Evolutionary conservation across 2,329 filamentous ascomycete genomes (phyloP).

Genomic region (Trichoderma cornu-damae): DNA sequence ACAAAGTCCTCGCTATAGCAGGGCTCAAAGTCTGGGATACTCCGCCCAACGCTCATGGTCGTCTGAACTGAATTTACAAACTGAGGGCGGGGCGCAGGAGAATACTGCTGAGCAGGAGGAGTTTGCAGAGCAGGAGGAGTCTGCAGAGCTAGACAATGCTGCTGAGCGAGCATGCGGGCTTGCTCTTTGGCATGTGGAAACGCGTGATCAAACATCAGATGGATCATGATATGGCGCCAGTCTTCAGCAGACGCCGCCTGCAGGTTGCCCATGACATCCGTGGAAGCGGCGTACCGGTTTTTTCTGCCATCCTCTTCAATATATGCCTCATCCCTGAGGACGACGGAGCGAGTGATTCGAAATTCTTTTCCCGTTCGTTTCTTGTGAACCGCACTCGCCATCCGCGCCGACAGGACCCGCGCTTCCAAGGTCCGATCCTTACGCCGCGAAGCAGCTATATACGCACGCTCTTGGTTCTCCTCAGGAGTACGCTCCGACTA

Average conservation of each 20-base stretch:
- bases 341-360: slow-evolving; percentile 77
- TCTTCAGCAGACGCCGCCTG: not conserved
- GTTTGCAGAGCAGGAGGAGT: not conserved
- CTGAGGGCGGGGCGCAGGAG: no score
- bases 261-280: not conserved
- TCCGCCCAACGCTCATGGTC: no score
- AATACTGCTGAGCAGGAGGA: not conserved
- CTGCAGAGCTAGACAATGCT: not conserved
- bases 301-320: slow-evolving; percentile 87
- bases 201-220: not conserved
- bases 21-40: no score
- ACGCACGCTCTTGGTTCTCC: slow-evolving; percentile 82
- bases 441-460: slow-evolving; percentile 83
- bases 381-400: slow-evolving; percentile 89
- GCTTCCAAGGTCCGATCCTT: slow-evolving; percentile 85
- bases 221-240: not conserved
- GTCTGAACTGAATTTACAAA: no score
- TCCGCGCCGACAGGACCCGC: slow-evolving; percentile 76
- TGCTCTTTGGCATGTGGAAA: not conserved
- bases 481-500: slow-evolving; percentile 72
- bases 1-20: no score
- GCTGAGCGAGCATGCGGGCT: not conserved
- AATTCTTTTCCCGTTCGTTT: slow-evolving; percentile 77
- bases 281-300: slow-evolving; percentile 43
- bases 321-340: slow-evolving; percentile 91